Conservation (phyloP, 1,284 basidiomycete species). For the Rhodofomes roseus region DNA sequence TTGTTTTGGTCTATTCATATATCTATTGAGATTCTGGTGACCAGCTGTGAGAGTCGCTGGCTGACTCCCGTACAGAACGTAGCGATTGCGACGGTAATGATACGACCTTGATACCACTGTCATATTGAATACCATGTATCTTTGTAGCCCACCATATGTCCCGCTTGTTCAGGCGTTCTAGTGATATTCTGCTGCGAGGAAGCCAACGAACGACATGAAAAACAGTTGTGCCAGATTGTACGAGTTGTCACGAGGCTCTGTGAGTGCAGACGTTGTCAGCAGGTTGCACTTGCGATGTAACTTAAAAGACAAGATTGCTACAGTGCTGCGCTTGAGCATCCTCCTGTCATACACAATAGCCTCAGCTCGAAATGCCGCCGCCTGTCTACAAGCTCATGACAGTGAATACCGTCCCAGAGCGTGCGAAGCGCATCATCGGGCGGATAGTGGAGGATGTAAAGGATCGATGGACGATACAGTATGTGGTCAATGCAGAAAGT, state of each 20-base stretch:
- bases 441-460: conserved; percentile 20
- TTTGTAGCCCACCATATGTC: neutral
- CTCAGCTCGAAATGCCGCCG: conserved; percentile 1
- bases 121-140: neutral
- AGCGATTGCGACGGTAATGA: neutral
- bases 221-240: neutral
- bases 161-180: neutral
- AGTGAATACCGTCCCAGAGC: conserved; percentile 22
- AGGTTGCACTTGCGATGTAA: neutral
- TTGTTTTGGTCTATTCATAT: neutral
- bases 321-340: no score
- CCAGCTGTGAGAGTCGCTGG: neutral
- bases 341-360: neutral
- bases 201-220: neutral
- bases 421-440: conserved; percentile 20
- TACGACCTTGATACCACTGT: neutral
- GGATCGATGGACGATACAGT: conserved; percentile 17
- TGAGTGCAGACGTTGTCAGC: neutral
- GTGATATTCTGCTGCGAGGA: neutral
- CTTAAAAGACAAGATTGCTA: neutral
- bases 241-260: neutral
- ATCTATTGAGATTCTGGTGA: neutral
- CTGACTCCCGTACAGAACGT: neutral
- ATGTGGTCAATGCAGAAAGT: conserved; percentile 20
- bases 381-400: conserved; percentile 15